Percentiles rank a stretch among this genome's conserved stretches.
These are phyloP conservation scores for Saccharomycopsis phalli DNA, from an alignment of 1,139 yeast genomes.

Conservation along the genomic window DNA sequence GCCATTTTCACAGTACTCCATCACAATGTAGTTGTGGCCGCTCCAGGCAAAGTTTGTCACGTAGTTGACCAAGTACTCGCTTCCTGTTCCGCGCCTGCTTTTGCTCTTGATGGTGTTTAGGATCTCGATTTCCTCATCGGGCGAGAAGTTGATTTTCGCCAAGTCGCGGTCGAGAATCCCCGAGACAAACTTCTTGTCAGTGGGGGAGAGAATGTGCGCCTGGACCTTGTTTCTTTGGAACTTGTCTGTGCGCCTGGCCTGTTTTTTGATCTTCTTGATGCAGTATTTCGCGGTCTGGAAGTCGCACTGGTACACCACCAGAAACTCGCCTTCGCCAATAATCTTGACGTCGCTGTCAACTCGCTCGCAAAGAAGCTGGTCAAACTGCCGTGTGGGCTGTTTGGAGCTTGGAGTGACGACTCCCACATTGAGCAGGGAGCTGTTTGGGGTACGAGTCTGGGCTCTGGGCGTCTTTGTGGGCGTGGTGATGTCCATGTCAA, in stretches of 20 bases:
- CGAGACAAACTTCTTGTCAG: slow-evolving; percentile 12
- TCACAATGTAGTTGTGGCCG: slow-evolving; percentile 60
- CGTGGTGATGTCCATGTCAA: not conserved
- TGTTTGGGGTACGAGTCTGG: slow-evolving; percentile 6
- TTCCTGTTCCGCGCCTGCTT: slow-evolving; percentile 13
- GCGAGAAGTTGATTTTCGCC: slow-evolving; percentile 9
- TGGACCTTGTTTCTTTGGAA: slow-evolving; percentile 5
- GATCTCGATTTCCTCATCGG: slow-evolving; percentile 46
- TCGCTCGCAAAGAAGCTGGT: slow-evolving; percentile 49
- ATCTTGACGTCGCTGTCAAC: slow-evolving; percentile 63
- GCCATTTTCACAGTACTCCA: slow-evolving; percentile 94
- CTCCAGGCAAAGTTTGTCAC: slow-evolving; percentile 12
- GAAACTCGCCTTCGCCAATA: slow-evolving; percentile 82
- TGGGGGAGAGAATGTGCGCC: slow-evolving; percentile 6
- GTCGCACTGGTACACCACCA: slow-evolving; percentile 73
- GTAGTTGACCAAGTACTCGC: slow-evolving; percentile 18
- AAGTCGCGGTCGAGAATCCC: slow-evolving; percentile 6
- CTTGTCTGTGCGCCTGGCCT: slow-evolving; percentile 24
- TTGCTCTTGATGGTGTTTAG: slow-evolving; percentile 35
- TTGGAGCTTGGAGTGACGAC: slow-evolving; percentile 11
- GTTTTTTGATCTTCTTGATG: slow-evolving; percentile 69
- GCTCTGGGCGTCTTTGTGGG: not conserved
- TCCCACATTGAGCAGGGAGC: slow-evolving; percentile 6
- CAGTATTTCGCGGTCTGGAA: slow-evolving; percentile 65
- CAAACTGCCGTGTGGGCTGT: slow-evolving; percentile 27